A percentile compares a stretch with the other conserved stretches of the same genome.
phyloP scores from a whole-genome alignment of 345 rosid species.

The Limnanthes douglasii region DNA sequence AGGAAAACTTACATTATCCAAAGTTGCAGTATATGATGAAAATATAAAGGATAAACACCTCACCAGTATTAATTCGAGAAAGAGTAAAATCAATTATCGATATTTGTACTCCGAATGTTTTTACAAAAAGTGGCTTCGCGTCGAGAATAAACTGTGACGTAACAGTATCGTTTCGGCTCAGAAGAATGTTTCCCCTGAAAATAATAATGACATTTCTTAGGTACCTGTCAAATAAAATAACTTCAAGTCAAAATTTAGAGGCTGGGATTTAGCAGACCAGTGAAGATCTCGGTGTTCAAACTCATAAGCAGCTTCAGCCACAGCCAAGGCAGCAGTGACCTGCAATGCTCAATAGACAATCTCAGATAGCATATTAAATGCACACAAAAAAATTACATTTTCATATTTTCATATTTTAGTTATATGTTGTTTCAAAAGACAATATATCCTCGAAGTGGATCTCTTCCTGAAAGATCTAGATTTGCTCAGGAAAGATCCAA shows the following conservation, averaged over 20 bases:
- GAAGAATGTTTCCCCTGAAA: constrained; percentile 81
- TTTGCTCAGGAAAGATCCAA: no score
- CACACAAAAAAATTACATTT: no score
- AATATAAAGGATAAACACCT: constrained; percentile 4
- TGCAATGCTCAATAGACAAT: constrained; percentile 15
- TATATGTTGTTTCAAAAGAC: neutral
- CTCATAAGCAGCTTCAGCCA: constrained; percentile 91
- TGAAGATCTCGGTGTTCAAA: constrained; percentile 92
- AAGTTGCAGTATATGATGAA: no score
- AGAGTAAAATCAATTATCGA: constrained; percentile 90
- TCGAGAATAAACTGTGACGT: constrained; percentile 36
- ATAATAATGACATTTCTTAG: constrained; percentile 5
- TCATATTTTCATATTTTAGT: no score
- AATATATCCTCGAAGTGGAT: no score
- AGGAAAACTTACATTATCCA: no score
- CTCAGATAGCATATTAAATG: no score
- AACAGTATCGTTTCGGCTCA: constrained; percentile 45
- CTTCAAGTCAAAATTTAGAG: constrained; percentile 5
- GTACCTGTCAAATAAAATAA: no score
- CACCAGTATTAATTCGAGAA: constrained; percentile 84
- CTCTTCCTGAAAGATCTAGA: neutral
- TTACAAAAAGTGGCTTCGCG: constrained; percentile 36
- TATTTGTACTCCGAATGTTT: constrained; percentile 43
- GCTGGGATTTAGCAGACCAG: constrained; percentile 65
- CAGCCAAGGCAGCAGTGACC: constrained; percentile 85